Evolutionary conservation across 805 yeast genomes (phyloP).

Genomic region (Metschnikowia reukaufii): DNA sequence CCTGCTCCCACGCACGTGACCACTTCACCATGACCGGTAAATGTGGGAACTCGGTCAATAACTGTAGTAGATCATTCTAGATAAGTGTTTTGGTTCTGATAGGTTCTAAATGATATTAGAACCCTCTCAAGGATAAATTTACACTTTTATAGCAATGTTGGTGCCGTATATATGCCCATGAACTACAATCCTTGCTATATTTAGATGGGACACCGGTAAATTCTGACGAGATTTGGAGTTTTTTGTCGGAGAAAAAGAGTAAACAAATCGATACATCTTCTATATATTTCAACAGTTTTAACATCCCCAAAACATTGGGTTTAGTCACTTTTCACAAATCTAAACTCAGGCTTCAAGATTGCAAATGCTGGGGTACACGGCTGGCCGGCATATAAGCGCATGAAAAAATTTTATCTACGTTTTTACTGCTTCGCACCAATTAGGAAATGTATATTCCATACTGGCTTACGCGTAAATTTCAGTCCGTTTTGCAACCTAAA

Average conservation of each 20-base stretch:
- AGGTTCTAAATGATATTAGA: no score
- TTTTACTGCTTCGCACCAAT: conserved; percentile 33
- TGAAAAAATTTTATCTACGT: conserved; percentile 28
- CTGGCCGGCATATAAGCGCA: not conserved
- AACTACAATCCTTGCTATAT: not conserved
- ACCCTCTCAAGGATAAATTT: no score
- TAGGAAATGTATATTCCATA: conserved; percentile 34
- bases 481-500: conserved; percentile 12
- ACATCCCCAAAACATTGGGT: no score
- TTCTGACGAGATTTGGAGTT: not conserved
- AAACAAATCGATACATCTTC: no score
- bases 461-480: conserved; percentile 12
- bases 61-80: no score
- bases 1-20: conserved; percentile 23
- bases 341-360: conserved; percentile 7
- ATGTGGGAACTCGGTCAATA: no score
- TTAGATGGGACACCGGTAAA: not conserved
- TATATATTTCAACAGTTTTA: no score
- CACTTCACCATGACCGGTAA: no score
- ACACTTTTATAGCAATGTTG: no score
- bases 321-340: not conserved
- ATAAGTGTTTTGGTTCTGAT: no score
- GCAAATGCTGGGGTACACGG: conserved; percentile 1
- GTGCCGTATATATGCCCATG: not conserved
- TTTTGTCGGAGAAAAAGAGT: not conserved